Percentiles rank a stretch among this genome's conserved stretches.
phyloP scores from a whole-genome alignment of 345 rosid genomes.

The Brassica incana region DNA sequence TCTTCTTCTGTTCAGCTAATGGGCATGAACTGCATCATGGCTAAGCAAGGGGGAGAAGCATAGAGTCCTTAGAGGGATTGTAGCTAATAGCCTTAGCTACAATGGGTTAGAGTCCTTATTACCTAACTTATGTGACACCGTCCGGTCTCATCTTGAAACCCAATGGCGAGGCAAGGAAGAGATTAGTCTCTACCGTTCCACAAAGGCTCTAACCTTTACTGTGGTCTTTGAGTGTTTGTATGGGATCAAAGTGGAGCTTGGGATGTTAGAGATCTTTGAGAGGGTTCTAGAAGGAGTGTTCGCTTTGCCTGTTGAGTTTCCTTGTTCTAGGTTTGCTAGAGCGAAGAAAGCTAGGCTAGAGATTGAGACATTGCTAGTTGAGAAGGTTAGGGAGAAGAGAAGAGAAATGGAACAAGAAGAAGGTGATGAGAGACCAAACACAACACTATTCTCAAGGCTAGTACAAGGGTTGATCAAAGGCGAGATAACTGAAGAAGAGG shows the following conservation, averaged over 20 bases:
- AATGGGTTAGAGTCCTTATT: conserved; percentile 49
- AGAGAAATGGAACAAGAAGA: conserved; percentile 39
- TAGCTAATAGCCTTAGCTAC: conserved; percentile 48
- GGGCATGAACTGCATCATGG: conserved; percentile 73
- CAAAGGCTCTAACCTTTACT: conserved; percentile 55
- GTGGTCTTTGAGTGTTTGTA: conserved; percentile 65
- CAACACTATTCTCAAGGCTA: conserved; percentile 42
- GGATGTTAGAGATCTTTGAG: conserved; percentile 54
- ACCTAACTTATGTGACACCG: conserved; percentile 53
- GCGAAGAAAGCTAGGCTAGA: conserved; percentile 67
- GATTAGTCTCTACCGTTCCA: conserved; percentile 52
- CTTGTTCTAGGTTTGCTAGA: conserved; percentile 55
- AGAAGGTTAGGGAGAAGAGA: conserved; percentile 50
- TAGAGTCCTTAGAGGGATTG: conserved; percentile 47
- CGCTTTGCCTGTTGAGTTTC: conserved; percentile 51
- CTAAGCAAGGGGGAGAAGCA: conserved; percentile 63
- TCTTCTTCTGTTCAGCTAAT: conserved; percentile 65
- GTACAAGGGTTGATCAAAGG: conserved; percentile 59
- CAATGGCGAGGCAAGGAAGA: conserved; percentile 50
- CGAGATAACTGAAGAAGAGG: conserved; percentile 59
- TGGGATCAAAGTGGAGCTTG: conserved; percentile 54
- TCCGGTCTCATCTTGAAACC: conserved; percentile 45
- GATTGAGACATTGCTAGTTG: conserved; percentile 44
- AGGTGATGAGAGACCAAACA: neutral
- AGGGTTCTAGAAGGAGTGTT: conserved; percentile 73